These are phyloP conservation scores for Dillenia turbinata DNA, from an alignment of 164 flowering plant genomes.

Conservation along the genomic window DNA sequence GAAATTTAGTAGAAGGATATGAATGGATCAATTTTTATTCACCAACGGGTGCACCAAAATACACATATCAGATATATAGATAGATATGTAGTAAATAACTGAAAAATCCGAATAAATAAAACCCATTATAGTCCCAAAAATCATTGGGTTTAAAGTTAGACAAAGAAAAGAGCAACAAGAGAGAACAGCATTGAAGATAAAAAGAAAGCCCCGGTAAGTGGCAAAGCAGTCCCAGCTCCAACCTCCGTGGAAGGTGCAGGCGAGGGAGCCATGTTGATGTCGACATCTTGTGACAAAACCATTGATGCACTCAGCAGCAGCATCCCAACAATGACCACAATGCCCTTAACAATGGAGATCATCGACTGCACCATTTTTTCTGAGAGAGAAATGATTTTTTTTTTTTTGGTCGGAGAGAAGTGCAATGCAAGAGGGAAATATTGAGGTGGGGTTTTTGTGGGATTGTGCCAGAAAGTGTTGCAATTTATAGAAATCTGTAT, in stretches of 20 bases:
- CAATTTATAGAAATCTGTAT: not conserved
- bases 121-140: not conserved
- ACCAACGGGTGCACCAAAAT: not conserved
- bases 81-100: not conserved
- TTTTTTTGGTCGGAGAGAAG: no score
- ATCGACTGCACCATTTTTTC: conserved; percentile 5
- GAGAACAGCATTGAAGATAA: conserved; percentile 10
- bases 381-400: not conserved
- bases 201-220: conserved; percentile 5
- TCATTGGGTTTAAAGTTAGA: not conserved
- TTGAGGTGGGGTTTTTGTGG: not conserved
- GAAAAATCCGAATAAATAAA: not conserved
- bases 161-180: not conserved
- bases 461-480: not conserved
- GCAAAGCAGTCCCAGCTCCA: conserved; percentile 19
- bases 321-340: not conserved
- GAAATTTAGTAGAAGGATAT: no score
- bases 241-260: conserved; percentile 12
- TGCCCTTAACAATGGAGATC: not conserved
- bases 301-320: not conserved
- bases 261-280: conserved; percentile 7
- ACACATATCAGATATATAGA: not conserved
- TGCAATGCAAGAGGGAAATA: not conserved
- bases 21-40: not conserved
- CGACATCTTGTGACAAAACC: conserved; percentile 5